Conservation (phyloP, 2,329 filamentous ascomycete species). For the Metarhizium robertsii region DNA sequence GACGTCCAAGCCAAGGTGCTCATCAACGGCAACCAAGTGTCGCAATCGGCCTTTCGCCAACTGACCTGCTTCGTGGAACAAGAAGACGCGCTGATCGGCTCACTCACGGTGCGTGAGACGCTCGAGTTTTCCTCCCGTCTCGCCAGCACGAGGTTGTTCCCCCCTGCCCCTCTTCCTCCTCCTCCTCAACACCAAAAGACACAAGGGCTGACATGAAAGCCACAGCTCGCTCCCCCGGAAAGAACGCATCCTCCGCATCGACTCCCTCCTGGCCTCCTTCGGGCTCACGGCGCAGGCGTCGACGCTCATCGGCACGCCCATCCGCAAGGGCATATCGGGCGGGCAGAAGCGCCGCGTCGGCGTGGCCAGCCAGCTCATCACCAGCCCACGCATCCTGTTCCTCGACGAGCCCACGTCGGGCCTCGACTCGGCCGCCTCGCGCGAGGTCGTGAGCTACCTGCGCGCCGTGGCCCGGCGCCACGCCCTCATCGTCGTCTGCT, state of each 20-base stretch:
- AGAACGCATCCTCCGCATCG: constrained; percentile 54
- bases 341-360: constrained; percentile 77
- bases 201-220: too few species aligned
- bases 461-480: constrained; percentile 55
- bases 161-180: neutral
- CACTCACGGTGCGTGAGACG: constrained; percentile 72
- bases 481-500: constrained; percentile 68
- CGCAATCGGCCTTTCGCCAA: constrained; percentile 47
- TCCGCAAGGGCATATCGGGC: constrained; percentile 74
- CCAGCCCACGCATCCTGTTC: constrained; percentile 71
- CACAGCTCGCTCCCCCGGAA: constrained; percentile 29
- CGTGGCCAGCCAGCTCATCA: constrained; percentile 74
- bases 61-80: constrained; percentile 78
- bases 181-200: neutral
- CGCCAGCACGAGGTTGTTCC: constrained; percentile 41
- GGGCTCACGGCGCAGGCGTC: constrained; percentile 61
- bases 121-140: constrained; percentile 69
- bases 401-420: constrained; percentile 80
- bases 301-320: constrained; percentile 70
- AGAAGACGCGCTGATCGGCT: constrained; percentile 75
- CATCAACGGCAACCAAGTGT: constrained; percentile 49
- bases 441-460: constrained; percentile 68
- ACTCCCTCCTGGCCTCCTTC: constrained; percentile 60
- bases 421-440: constrained; percentile 67
- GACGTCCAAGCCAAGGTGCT: constrained; percentile 33